Evolutionary conservation across 768 basidiomycete genomes (phyloP).

Genomic region (Trametes cubensis): DNA sequence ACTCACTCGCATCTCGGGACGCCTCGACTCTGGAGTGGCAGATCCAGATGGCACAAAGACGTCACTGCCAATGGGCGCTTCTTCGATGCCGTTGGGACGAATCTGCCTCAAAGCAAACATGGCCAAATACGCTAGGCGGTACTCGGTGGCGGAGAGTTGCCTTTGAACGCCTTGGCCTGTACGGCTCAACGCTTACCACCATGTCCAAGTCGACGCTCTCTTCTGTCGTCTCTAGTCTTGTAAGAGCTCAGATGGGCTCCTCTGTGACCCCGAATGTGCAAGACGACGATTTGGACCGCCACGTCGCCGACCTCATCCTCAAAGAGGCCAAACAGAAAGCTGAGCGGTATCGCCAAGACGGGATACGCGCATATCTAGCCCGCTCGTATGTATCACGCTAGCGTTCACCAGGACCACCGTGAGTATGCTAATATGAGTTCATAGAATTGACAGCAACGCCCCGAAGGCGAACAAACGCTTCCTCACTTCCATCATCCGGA

Average conservation of each 20-base stretch:
- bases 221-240: constrained; percentile 80
- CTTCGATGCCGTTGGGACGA: no score
- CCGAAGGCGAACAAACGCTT: constrained; percentile 86
- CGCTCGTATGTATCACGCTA: constrained; percentile 18
- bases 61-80: background rate
- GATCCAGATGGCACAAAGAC: background rate
- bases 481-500: constrained; percentile 82
- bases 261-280: constrained; percentile 59
- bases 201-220: constrained; percentile 66
- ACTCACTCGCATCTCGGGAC: no score
- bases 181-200: constrained; percentile 2
- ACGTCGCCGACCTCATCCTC: constrained; percentile 89
- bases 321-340: constrained; percentile 94
- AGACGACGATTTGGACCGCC: constrained; percentile 88
- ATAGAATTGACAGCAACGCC: constrained; percentile 67
- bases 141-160: constrained; percentile 5
- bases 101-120: constrained; percentile 12
- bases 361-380: constrained; percentile 77
- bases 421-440: background rate
- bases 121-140: constrained; percentile 8
- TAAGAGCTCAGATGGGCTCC: constrained; percentile 76
- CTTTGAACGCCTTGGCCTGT: background rate
- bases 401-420: background rate
- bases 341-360: constrained; percentile 72
- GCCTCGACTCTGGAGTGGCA: background rate